Base-by-base conservation (phyloP, 257 asterid species). In the Asclepias syriaca region DNA sequence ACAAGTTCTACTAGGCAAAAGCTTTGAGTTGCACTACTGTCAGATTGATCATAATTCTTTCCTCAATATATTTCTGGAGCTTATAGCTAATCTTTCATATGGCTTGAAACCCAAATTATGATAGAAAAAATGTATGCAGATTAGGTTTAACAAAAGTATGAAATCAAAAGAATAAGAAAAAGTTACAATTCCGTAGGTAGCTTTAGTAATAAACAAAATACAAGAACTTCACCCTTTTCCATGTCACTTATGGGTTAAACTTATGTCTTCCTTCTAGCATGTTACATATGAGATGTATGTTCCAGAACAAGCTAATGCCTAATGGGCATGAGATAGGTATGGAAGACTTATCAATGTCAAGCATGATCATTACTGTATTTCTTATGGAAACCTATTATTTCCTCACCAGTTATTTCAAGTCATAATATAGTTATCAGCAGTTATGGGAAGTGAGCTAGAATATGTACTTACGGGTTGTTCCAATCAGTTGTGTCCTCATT, bases 401-500 rank as follows among this genome's bases (percentile, higher is more conserved):
- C n/a, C 18, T 9, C 24, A 58, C 64, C 8, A 63, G 18, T 11
- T 66, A 46, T 24, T 24, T 55, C 65, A 43, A 50, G 29, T 3
- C 69, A 55, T 70, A 1, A 29, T 59, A 46, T 18, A 70, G 43
- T 29, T 27, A 75, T 40, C 45, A 67, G 37, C 54, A 78, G 39
- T 22, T 57, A 48, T 34, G 24, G 46, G 48, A 64, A 4, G 50
- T 40, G 68, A 64, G 5, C 29, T 40, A 77, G 74, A 75, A 74
- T 10, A 77, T 71, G 73, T 68, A 85, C 96, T 74, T 84, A 93
- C 97, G 96, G 97, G 65, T 85, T 86, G 80, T 90, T 89, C 98
- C 98, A 93, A 74, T 93, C 97, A 78, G 98, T 93, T 50, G 97
- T 93, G 75, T 93, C 97, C 93, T 93, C 97, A 21, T 89, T 86